Base-by-base conservation (phyloP, 2,329 filamentous ascomycete genomes). In the Nothophaeocryptopus gaeumannii region DNA sequence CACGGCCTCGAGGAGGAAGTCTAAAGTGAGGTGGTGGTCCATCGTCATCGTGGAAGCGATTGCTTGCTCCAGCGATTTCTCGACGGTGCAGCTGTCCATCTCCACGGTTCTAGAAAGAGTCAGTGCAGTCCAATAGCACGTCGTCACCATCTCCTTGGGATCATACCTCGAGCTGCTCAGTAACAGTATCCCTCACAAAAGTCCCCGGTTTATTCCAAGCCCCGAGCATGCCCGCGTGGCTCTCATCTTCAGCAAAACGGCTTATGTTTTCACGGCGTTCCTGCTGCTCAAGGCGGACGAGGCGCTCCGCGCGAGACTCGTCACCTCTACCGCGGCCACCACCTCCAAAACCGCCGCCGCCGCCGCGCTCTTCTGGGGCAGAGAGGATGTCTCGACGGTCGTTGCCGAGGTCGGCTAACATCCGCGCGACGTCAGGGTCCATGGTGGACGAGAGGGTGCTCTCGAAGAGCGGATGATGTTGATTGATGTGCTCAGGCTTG, bases 391-490 rank as follows among this genome's bases (percentile, higher is more conserved):
- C 61, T 9, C 60, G 59, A 14, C 59, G 60, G 1, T 11, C 33
- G 15, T 35, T 20, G 47, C 59, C 59, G 12, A 64, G 53, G 35
- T 64, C 60, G n/a, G 51, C 54, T 38, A 62, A 35, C 61, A 63
- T 63, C 5, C 20, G 34, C 26, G 54, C 55, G 14, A 53, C 50
- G 8, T 54, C 54, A 30, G 50, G 14, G 14, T 53, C 55, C 58
- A 60, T 60, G 37, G 33, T 31, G 16, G 44, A 71, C 1, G 20
- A 26, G 20, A 26, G 20, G 3, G 20, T 26, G 20, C 20, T 26
- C 20, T 26, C 20, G 20, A 26, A 7, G 20, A 26, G 20, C 20
- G 20, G 20, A 26, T 26, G 20, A 7, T 26, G 4, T 26, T 26
- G 7, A 26, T 7, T 3, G 7, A 26, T 26, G 20, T 26, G 20